Base-by-base conservation (phyloP, 2,329 filamentous ascomycete species). In the Pseudogymnoascus sp. region DNA sequence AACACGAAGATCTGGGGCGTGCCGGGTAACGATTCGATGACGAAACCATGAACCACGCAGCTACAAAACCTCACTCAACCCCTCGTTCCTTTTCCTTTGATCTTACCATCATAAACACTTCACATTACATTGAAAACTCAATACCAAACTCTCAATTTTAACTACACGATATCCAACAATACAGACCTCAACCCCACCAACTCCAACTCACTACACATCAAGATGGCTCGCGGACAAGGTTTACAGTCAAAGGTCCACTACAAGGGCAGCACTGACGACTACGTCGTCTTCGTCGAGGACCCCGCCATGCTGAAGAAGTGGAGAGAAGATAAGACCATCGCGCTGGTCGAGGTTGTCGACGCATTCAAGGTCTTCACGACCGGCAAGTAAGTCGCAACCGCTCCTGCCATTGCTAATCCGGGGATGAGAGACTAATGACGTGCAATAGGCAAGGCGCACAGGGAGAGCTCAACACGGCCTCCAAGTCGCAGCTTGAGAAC, bases 351-450 rank as follows among this genome's bases (percentile, higher is more conserved):
- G 72, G 93, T 99, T 63, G 84, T 98, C 63, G 91, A 88, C 64
- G 83, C 89, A 6, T 98, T 91, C 82, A 90, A 96, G 82, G 82
- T 99, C 72, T 96, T 96, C 72, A 80, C 89, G 46, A 96, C 92
- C 37, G 90, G 96, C 81, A 89, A 88, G 93, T 97, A 83, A 79
- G 89, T 80, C 68, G 64, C 33, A 62, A 40, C 41, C 37, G 56
- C 43, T 31, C 24, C 22, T 63, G 53, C 53, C 60, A 28, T 26
- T 59, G 8, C 14, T 28, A 60, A 22, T 14, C 1, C 31, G 19
- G 33, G 19, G 4, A 38, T 24, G 28, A 26, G 14, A 37, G 7
- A 22, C 22, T 50, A 43, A 61, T 19, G 19, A 33, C 60, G 12
- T 43, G 40, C 28, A 33, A 43, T 14, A 61, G 60, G 40, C 60